phyloP scores from a whole-genome alignment of 176 grass and related monocot species.

The Aegilops bicornis region DNA sequence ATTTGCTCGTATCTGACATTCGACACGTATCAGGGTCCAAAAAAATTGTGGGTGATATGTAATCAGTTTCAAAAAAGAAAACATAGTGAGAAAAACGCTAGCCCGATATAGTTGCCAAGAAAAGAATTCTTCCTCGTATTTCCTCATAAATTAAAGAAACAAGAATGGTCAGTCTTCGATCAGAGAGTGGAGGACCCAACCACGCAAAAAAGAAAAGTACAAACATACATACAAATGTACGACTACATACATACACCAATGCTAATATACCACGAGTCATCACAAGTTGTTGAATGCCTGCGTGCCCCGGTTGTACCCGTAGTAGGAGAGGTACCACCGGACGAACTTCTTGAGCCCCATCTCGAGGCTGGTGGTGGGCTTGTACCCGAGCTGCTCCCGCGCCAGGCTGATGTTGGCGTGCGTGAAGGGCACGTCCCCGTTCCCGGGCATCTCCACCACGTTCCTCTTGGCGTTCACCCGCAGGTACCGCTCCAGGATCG shows the following conservation, averaged over 20 bases:
- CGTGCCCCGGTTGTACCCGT: slow-evolving; percentile 49
- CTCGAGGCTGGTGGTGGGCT: slow-evolving; percentile 53
- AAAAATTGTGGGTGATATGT: no score
- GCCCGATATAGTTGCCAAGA: not conserved
- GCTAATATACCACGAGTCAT: not conserved
- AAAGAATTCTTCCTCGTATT: slow-evolving; percentile 4
- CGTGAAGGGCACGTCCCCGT: slow-evolving; percentile 72
- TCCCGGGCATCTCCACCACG: slow-evolving; percentile 73
- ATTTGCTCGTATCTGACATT: no score
- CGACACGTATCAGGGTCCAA: no score
- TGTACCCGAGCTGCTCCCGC: slow-evolving; percentile 52
- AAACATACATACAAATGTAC: not conserved
- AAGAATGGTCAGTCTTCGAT: not conserved
- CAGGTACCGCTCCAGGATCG: slow-evolving; percentile 59
- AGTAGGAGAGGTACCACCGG: slow-evolving; percentile 76
- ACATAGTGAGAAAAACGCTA: no score
- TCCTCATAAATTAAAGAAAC: not conserved
- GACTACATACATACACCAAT: not conserved
- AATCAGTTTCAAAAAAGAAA: no score
- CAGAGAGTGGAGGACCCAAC: not conserved
- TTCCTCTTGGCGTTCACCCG: slow-evolving; percentile 50
- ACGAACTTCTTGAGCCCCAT: slow-evolving; percentile 74
- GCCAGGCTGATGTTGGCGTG: slow-evolving; percentile 73
- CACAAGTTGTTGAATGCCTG: slow-evolving; percentile 35
- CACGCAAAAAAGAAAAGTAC: not conserved